phyloP scores from a whole-genome alignment of 768 basidiomycete genomes.

The Mycena galericulata region DNA sequence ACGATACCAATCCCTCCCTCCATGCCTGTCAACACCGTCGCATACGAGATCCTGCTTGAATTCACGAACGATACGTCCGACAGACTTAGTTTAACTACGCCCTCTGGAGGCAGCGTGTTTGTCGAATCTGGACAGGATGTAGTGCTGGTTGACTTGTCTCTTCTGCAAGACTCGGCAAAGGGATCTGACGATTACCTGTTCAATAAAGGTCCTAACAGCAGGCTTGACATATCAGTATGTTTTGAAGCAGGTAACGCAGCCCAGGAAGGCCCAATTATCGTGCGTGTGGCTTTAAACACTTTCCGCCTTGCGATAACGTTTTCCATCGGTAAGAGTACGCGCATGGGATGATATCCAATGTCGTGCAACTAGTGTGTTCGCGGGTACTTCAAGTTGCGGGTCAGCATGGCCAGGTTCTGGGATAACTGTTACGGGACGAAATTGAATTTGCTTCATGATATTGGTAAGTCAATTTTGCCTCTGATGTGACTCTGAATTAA shows the following conservation, averaged over 20 bases:
- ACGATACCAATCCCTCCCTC: constrained; percentile 19
- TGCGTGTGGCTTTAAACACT: constrained; percentile 42
- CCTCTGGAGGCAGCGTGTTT: constrained; percentile 14
- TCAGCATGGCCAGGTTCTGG: constrained; percentile 29
- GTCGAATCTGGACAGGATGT: constrained; percentile 31
- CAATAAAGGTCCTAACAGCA: constrained; percentile 54
- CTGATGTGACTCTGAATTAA: neutral
- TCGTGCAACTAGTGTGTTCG: constrained; percentile 43
- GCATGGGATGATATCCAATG: constrained; percentile 59
- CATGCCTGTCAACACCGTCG: constrained; percentile 62
- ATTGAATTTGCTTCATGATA: neutral
- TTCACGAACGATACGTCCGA: constrained; percentile 60
- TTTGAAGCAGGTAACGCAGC: constrained; percentile 48
- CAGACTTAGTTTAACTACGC: constrained; percentile 47
- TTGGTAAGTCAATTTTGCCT: neutral
- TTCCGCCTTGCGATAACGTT: constrained; percentile 3
- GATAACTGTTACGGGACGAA: constrained; percentile 25
- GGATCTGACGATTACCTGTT: constrained; percentile 8
- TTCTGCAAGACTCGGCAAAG: constrained; percentile 10
- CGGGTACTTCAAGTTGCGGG: constrained; percentile 15
- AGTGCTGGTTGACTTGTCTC: constrained; percentile 27
- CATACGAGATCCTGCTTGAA: constrained; percentile 67
- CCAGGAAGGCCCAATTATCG: constrained; percentile 56
- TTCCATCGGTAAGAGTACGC: constrained; percentile 48
- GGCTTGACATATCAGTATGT: constrained; percentile 62